Evolutionary conservation across 306 rosid species (phyloP).

Genomic region (Rosa rugosa): DNA sequence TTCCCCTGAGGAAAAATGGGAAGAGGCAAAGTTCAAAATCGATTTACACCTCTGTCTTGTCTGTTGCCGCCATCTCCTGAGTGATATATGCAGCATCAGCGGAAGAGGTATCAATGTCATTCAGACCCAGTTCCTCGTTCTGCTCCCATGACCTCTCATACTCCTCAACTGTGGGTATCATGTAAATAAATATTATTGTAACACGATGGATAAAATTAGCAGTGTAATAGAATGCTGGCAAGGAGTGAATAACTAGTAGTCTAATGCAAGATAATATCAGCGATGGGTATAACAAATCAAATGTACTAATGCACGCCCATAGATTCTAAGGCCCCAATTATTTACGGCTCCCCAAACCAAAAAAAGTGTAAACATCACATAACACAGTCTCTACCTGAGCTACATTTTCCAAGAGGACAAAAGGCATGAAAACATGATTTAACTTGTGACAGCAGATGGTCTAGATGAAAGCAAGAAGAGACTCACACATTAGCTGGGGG

Average conservation of each 20-base stretch:
- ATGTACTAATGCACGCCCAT: background rate
- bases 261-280: too few relatives aligned
- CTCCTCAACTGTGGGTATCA: conserved; percentile 58
- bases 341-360: background rate
- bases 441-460: background rate
- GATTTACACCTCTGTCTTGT: conserved; percentile 6
- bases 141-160: conserved; percentile 96
- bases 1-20: background rate
- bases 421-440: background rate
- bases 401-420: background rate
- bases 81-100: conserved; percentile 74
- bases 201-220: background rate
- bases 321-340: background rate
- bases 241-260: conserved; percentile 4
- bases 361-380: background rate
- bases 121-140: conserved; percentile 91
- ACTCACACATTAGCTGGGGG: conserved; percentile 76
- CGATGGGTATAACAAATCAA: background rate
- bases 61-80: conserved; percentile 10
- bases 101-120: conserved; percentile 83
- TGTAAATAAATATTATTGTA: background rate
- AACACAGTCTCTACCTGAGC: background rate
- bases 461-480: background rate
- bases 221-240: background rate
- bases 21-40: background rate